Percentiles rank a stretch among this genome's conserved stretches.
Evolutionary conservation across 2,329 filamentous ascomycete genomes (phyloP).

Genomic region (Pseudogymnoascus sp.): DNA sequence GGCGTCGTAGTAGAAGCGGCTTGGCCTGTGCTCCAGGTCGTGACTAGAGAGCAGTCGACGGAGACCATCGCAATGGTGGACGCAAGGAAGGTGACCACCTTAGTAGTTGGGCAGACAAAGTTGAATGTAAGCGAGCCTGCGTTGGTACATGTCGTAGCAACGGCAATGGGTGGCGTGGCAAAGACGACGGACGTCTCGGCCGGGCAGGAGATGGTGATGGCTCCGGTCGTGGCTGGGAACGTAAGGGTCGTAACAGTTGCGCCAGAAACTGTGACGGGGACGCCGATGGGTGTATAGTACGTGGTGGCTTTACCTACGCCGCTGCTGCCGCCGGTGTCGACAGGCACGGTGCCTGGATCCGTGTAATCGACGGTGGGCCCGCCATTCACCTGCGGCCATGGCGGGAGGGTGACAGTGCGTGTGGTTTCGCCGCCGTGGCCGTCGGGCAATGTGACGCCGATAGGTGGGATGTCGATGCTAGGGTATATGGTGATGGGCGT

Average conservation of each 20-base stretch:
- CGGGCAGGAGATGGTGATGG: constrained; percentile 12
- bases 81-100: constrained; percentile 15
- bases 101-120: constrained; percentile 14
- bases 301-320: neutral
- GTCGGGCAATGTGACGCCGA: constrained; percentile 16
- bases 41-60: neutral
- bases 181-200: constrained; percentile 13
- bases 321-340: neutral
- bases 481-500: constrained; percentile 13
- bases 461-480: constrained; percentile 15
- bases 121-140: constrained; percentile 6
- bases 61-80: constrained; percentile 13
- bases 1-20: constrained; percentile 10
- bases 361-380: constrained; percentile 3
- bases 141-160: neutral
- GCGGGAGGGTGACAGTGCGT: constrained; percentile 18
- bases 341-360: constrained; percentile 10
- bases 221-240: constrained; percentile 9
- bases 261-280: constrained; percentile 10
- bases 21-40: neutral
- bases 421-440: constrained; percentile 15
- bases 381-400: constrained; percentile 18
- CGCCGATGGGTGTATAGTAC: neutral
- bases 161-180: constrained; percentile 11
- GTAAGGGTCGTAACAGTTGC: constrained; percentile 16